A percentile compares a stretch with the other conserved stretches of the same genome.
phyloP scores from a whole-genome alignment of 2,329 filamentous ascomycete species.

The Geoglossum cookeanum region DNA sequence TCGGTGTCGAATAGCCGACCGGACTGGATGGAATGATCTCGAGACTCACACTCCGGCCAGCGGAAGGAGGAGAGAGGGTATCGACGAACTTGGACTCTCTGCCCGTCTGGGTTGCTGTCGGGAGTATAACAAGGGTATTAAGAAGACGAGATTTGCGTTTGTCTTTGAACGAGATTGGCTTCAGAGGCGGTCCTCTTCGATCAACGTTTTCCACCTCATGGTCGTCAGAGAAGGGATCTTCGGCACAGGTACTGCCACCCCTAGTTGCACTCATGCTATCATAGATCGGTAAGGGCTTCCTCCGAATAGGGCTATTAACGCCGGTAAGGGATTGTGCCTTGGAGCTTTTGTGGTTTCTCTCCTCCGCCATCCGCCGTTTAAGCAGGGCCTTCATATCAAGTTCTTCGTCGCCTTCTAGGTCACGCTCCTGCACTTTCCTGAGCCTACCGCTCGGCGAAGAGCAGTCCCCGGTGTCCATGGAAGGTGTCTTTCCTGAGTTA shows the following conservation, averaged over 20 bases:
- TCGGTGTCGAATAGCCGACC: not conserved
- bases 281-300: slow-evolving; percentile 9
- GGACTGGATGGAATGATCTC: slow-evolving; percentile 2
- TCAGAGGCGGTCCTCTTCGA: not conserved
- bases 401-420: not conserved
- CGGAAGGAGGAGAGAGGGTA: not conserved
- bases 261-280: slow-evolving; percentile 7
- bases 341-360: slow-evolving; percentile 5
- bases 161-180: not conserved
- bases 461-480: not conserved
- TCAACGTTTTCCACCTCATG: not conserved
- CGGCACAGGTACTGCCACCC: not conserved
- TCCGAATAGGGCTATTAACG: slow-evolving; percentile 4
- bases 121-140: not conserved
- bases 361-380: slow-evolving; percentile 4
- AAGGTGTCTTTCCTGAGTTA: not conserved
- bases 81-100: not conserved
- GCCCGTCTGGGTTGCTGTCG: no score
- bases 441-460: not conserved
- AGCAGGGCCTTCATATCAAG: not conserved
- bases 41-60: not conserved
- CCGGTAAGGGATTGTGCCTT: slow-evolving; percentile 7
- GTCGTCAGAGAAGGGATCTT: slow-evolving; percentile 3
- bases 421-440: not conserved
- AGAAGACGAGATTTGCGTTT: not conserved